Evolutionary conservation across 2,329 filamentous ascomycete species (phyloP).

Genomic region (Lizonia empirigonia): DNA sequence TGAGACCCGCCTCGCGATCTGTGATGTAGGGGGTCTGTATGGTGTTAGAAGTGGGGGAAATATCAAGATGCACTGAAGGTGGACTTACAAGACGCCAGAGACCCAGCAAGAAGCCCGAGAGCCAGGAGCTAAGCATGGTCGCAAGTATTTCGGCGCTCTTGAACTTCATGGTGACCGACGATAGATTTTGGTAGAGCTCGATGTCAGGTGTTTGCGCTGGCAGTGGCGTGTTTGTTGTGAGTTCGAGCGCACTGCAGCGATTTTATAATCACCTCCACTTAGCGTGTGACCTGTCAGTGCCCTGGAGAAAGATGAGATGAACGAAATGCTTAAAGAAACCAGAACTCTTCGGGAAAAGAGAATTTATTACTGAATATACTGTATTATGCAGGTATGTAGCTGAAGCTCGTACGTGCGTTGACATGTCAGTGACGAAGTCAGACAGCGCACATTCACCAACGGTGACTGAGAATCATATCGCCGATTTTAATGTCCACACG

Average conservation of each 20-base stretch:
- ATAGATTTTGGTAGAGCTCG: neutral
- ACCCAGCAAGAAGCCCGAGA: neutral
- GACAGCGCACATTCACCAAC: neutral
- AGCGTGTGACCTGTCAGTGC: neutral
- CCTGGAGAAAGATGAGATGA: neutral
- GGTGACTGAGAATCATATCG: neutral
- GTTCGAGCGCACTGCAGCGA: neutral
- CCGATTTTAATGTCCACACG: neutral
- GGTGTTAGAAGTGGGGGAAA: neutral
- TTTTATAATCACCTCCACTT: neutral
- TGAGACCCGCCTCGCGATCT: neutral
- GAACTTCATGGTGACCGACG: neutral
- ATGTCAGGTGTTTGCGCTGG: neutral
- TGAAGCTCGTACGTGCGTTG: no score
- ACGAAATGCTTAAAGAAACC: no score
- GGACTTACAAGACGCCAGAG: constrained; percentile 1
- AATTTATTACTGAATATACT: neutral
- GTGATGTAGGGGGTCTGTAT: neutral
- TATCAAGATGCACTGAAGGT: no score
- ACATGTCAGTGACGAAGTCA: neutral
- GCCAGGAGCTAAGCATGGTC: neutral
- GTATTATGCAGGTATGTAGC: neutral
- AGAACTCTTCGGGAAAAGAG: no score
- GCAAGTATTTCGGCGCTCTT: neutral
- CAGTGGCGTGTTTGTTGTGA: neutral